A percentile compares a stretch with the other conserved stretches of the same genome.
These are phyloP conservation scores for Marasmius tenuissimus DNA, from an alignment of 1,284 basidiomycete genomes.

Conservation along the genomic window DNA sequence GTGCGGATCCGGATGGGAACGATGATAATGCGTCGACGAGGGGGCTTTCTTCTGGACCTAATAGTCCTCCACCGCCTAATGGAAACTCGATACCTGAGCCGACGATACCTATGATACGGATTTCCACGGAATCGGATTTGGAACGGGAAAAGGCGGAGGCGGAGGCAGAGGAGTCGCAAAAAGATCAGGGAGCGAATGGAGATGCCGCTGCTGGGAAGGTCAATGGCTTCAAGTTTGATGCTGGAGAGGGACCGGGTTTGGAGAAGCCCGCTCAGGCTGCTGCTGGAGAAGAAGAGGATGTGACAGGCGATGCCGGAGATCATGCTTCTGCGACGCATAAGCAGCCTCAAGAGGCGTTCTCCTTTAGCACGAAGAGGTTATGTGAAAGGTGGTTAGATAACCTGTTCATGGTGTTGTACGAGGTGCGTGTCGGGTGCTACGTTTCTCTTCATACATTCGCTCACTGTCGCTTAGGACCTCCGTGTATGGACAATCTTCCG, in stretches of 20 bases:
- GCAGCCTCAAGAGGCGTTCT: constrained; percentile 60
- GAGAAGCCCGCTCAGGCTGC: constrained; percentile 68
- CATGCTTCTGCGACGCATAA: constrained; percentile 21
- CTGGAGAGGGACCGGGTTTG: constrained; percentile 27
- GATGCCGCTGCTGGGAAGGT: constrained; percentile 43
- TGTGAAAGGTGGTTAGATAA: constrained; percentile 99
- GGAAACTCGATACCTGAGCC: constrained; percentile 2
- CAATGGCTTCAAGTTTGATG: constrained; percentile 23
- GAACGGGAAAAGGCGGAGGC: constrained; percentile 25
- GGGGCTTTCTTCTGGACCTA: constrained; percentile 45
- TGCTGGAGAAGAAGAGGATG: constrained; percentile 32
- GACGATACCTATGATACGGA: constrained; percentile 82
- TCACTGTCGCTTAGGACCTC: constrained; percentile 62
- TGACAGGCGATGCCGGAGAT: constrained; percentile 14
- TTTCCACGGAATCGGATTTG: constrained; percentile 80
- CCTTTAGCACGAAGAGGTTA: constrained; percentile 94
- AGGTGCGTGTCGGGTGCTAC: constrained; percentile 49
- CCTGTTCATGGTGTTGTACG: constrained; percentile 97
- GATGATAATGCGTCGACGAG: constrained; percentile 79
- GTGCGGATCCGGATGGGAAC: constrained; percentile 33
- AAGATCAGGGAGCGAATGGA: constrained; percentile 42
- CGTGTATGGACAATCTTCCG: constrained; percentile 99
- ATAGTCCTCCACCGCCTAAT: constrained; percentile 27
- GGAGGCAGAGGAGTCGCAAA: constrained; percentile 23
- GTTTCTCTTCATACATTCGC: neutral